Evolutionary conservation across 2,329 filamentous ascomycete species (phyloP).

Genomic region (Penicillium sp.): DNA sequence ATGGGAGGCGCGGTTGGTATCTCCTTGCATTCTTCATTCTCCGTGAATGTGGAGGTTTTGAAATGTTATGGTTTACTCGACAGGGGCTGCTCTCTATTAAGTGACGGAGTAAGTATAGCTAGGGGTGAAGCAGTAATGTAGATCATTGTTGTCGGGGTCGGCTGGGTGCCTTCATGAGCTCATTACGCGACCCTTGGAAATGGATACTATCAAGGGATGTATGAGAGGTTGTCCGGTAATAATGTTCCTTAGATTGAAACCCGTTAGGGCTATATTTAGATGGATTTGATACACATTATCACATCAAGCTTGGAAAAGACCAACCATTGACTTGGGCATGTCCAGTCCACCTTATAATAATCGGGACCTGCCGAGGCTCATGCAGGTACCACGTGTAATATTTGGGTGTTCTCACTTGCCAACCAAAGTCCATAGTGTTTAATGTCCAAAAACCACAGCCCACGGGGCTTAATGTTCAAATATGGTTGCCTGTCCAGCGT

Average conservation of each 20-base stretch:
- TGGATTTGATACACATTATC: not conserved
- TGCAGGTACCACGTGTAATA: constrained; percentile 5
- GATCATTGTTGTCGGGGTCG: not conserved
- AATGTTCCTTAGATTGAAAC: not conserved
- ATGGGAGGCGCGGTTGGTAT: constrained; percentile 8
- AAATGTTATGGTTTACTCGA: constrained; percentile 4
- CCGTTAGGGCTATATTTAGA: not conserved
- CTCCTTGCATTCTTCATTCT: constrained; percentile 25
- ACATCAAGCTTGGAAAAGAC: not conserved
- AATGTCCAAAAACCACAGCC: not conserved
- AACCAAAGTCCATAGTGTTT: not conserved
- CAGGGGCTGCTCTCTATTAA: constrained; percentile 10
- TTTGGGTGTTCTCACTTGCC: not conserved
- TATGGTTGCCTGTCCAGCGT: not conserved
- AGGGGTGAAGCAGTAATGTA: constrained; percentile 2
- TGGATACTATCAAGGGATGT: constrained; percentile 5
- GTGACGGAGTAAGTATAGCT: not conserved
- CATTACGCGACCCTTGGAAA: not conserved
- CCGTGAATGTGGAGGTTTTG: constrained; percentile 19
- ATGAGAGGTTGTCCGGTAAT: not conserved
- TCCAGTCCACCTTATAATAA: not conserved
- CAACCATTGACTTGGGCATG: not conserved
- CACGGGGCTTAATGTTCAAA: not conserved
- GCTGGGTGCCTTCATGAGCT: not conserved
- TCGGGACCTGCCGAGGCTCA: not conserved